Conservation (phyloP, 192 early-diverging fungal genomes). For the Linnemannia schmuckeri region DNA sequence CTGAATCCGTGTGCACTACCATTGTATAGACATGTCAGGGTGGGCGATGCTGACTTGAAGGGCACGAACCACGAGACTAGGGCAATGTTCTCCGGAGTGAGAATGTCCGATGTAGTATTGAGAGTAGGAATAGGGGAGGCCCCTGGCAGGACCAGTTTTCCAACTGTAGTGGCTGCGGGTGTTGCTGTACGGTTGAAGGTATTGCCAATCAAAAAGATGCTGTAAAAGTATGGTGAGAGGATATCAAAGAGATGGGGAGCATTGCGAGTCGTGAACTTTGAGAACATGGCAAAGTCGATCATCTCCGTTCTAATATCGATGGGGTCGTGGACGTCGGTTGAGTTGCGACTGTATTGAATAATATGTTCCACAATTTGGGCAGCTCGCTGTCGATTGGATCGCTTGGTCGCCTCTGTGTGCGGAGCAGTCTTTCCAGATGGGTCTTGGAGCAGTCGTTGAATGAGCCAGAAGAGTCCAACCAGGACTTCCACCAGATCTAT, state of each 20-base stretch:
- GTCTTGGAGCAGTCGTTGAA: slow-evolving; percentile 6
- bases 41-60: slow-evolving; percentile 26
- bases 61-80: slow-evolving; percentile 64
- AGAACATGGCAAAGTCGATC: slow-evolving; percentile 40
- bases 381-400: slow-evolving; percentile 21
- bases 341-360: slow-evolving; percentile 24
- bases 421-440: background rate
- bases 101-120: slow-evolving; percentile 48
- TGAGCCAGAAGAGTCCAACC: slow-evolving; percentile 39
- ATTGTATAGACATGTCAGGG: slow-evolving; percentile 60
- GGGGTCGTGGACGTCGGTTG: background rate
- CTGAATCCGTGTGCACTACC: slow-evolving; percentile 66
- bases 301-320: slow-evolving; percentile 22
- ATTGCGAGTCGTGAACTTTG: slow-evolving; percentile 44
- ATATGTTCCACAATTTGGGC: slow-evolving; percentile 37
- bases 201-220: slow-evolving; percentile 57
- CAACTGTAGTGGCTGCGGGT: background rate
- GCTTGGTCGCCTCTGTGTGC: background rate
- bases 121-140: slow-evolving; percentile 18
- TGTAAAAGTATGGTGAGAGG: slow-evolving; percentile 61
- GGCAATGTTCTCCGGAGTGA: slow-evolving; percentile 52
- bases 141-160: slow-evolving; percentile 14
- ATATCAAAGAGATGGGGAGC: slow-evolving; percentile 60
- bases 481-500: slow-evolving; percentile 38
- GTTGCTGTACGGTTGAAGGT: slow-evolving; percentile 13